Percentiles rank a stretch among this genome's conserved stretches.
Conservation (phyloP, 139 green algal genomes). For the Diplosphaera chodatii region DNA sequence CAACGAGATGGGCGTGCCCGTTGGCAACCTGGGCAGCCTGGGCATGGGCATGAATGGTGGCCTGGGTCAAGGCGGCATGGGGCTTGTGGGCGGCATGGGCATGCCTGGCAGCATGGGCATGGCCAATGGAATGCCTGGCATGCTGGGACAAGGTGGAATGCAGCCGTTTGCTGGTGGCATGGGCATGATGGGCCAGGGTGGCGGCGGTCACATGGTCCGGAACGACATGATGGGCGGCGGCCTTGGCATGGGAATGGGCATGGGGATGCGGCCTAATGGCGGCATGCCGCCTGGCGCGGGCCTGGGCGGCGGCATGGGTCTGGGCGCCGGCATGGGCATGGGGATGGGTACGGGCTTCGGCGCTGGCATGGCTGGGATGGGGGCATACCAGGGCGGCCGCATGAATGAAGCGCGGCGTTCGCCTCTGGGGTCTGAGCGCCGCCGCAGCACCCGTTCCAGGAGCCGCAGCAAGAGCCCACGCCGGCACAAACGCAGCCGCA, state of each 20-base stretch:
- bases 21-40: neutral
- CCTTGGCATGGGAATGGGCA: constrained; percentile 9
- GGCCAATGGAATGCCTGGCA: neutral
- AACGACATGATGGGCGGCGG: neutral
- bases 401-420: neutral
- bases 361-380: neutral
- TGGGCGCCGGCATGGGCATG: constrained; percentile 11
- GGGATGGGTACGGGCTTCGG: constrained; percentile 1
- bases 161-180: neutral
- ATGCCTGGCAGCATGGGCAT: neutral
- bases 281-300: too few relatives aligned
- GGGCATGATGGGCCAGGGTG: neutral
- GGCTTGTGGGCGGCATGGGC: neutral
- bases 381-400: neutral
- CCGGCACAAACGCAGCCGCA: constrained; percentile 1
- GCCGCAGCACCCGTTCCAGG: neutral
- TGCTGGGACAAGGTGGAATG: neutral
- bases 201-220: neutral
- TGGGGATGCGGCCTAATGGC: neutral
- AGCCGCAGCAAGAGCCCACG: constrained; percentile 4
- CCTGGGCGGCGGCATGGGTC: neutral
- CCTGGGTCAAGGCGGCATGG: neutral
- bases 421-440: neutral
- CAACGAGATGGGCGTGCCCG: neutral
- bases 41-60: neutral